These are phyloP conservation scores for Candolleomyces aberdarensis DNA, from an alignment of 768 basidiomycete genomes.

Conservation along the genomic window DNA sequence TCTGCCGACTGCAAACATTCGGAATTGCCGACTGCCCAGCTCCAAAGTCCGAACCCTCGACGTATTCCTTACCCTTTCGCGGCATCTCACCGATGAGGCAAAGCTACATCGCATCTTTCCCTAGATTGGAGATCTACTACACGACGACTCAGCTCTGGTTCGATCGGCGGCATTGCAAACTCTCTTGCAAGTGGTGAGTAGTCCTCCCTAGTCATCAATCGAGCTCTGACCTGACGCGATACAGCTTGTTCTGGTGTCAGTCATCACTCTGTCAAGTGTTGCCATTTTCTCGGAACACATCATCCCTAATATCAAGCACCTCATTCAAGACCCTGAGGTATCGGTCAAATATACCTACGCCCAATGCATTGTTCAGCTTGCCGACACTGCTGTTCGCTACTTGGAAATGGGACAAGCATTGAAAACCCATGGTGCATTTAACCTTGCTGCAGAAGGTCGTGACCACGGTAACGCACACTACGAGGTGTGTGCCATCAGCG, in stretches of 20 bases:
- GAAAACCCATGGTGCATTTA: conserved; percentile 77
- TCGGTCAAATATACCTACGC: conserved; percentile 80
- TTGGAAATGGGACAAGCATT: conserved; percentile 92
- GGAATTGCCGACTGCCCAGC: conserved; percentile 82
- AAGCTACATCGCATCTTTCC: conserved; percentile 93
- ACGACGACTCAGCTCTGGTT: conserved; percentile 82
- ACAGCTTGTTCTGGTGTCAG: conserved; percentile 56
- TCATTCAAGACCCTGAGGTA: conserved; percentile 81
- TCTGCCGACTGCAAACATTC: conserved; percentile 82
- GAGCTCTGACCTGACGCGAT: background rate
- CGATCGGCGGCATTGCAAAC: conserved; percentile 77
- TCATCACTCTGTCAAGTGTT: conserved; percentile 75
- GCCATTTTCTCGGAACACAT: conserved; percentile 94
- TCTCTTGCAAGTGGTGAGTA: conserved; percentile 77
- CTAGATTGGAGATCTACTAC: conserved; percentile 83
- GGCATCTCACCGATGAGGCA: conserved; percentile 87
- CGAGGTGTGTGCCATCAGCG: conserved; percentile 51
- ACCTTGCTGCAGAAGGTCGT: conserved; percentile 56
- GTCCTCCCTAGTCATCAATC: background rate
- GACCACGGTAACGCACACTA: conserved; percentile 79
- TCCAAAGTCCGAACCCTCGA: conserved; percentile 86
- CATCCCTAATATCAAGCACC: conserved; percentile 82
- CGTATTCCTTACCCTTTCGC: conserved; percentile 42
- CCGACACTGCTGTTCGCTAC: conserved; percentile 83
- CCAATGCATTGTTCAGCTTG: conserved; percentile 79